Evolutionary conservation across 83 land plant genomes (phyloP).

Genomic region (Diphasiastrum complanatum): DNA sequence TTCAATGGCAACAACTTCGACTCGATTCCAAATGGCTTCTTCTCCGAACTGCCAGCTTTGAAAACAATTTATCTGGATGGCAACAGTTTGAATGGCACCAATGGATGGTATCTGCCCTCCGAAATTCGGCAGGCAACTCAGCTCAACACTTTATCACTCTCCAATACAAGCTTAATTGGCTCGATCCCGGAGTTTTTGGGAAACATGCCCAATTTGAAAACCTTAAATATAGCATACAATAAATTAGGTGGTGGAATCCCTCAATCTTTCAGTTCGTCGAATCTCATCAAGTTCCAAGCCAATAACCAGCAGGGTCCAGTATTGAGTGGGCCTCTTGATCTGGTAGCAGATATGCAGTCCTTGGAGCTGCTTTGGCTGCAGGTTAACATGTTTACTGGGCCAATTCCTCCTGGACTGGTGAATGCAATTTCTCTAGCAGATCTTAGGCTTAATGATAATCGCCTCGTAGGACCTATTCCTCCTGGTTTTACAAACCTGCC

Average conservation of each 20-base stretch:
- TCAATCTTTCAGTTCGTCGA: conserved; percentile 25
- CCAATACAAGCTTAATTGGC: conserved; percentile 50
- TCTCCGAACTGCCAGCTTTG: conserved; percentile 42
- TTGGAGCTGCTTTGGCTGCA: conserved; percentile 54
- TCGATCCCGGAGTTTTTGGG: conserved; percentile 62
- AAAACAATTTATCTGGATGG: conserved; percentile 43
- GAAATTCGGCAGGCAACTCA: conserved; percentile 34
- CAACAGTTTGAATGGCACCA: conserved; percentile 38
- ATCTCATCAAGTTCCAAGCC: conserved; percentile 38
- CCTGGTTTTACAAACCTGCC: conserved; percentile 23
- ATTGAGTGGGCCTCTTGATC: conserved; percentile 59
- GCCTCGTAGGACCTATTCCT: conserved; percentile 41
- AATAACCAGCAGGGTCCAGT: conserved; percentile 42
- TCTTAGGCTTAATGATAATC: conserved; percentile 48
- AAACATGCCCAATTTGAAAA: conserved; percentile 22
- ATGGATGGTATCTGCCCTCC: conserved; percentile 54
- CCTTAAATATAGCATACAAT: conserved; percentile 45
- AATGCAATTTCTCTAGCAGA: conserved; percentile 30
- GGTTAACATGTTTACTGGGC: conserved; percentile 60
- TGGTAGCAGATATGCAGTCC: conserved; percentile 43
- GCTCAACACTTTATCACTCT: conserved; percentile 41
- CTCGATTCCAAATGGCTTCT: conserved; percentile 69
- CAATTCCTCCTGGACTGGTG: conserved; percentile 46
- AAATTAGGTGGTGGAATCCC: conserved; percentile 53
- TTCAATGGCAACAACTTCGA: conserved; percentile 49